Evolutionary conservation across 441 rosid genomes (phyloP), one percentile per base, ranked within the genome.

Genomic region (Mallotus repandus): DNA sequence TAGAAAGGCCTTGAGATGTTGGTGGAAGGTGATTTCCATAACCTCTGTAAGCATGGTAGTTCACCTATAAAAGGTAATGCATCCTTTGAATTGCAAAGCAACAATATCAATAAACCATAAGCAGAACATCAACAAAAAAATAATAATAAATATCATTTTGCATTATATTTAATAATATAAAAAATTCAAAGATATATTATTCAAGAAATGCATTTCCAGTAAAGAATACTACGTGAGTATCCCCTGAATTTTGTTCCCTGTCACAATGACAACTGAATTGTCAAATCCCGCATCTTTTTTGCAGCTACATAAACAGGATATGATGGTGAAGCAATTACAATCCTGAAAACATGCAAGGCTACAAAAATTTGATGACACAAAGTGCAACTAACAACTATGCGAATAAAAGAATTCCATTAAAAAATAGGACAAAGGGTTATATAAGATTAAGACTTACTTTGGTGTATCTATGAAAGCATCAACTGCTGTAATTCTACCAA

Each of bases 21-120:
- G 99, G 71, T 97, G 90, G 59, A 93, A 83, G 75, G 88, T 95
- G 77, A 89, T 97, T 2, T 98, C 97, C 73, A 95, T 98, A 60
- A 93, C 99, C 61, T 97, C 88, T 92, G 91, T 89, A 9, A 95
- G 93, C 74, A 95, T 90, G n/a, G n/a, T n/a, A n/a, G n/a, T n/a
- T n/a, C n/a, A n/a, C n/a, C n/a, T n/a, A n/a, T n/a, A n/a, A n/a
- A n/a, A n/a, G n/a, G n/a, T n/a, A n/a, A n/a, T n/a, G n/a, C n/a
- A 85, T 95, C 99, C 81, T 93, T 95, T 15, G 99, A 95, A 72
- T 94, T 91, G 87, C 84, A 82, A 55, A 43, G 56, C 29, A 79
- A 52, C 49, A 76, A 72, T 65, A 78, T 57, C 43, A 78, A 43
- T 15, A 57, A 58, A n/a, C 7, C 49, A 29, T 1, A 74, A 45